Evolutionary conservation across 495 filamentous ascomycete genomes (phyloP), one percentile per base, ranked within the genome.

Genomic region (Endocarpon pusillum): DNA sequence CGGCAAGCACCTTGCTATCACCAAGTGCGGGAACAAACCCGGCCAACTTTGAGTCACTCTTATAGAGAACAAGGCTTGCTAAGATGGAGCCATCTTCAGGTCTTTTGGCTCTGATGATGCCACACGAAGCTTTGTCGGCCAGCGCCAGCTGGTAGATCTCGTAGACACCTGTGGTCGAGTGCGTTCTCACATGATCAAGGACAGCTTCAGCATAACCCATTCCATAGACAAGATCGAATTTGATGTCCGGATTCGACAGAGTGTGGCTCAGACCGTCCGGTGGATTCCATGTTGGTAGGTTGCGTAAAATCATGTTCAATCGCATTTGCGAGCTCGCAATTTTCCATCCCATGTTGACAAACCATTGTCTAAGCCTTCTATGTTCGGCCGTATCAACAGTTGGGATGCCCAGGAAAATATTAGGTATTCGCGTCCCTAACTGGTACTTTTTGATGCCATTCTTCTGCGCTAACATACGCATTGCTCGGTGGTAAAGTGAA

Each of bases 41-140:
- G 3, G 78, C 71, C 24, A 91, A 54, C 9, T 48, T 53, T 7
- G 79, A 78, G 28, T 69, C 68, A 18, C 65, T 64, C 43, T 74
- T 78, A 49, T 82, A 86, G 14, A 91, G 66, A 33, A 93, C 76
- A 11, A 92, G 72, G n/a, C 78, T 84, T 4, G 82, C 84, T 19
- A 92, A 48, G 11, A 93, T 54, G 18, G 60, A 64, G 9, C 69
- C 73, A 40, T 81, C 79, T 25, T 64, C 57, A 0, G 68, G 67
- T 34, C 70, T 65, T 51, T 78, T 85, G 3, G 84, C 84, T 20
- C 83, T 67, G 37, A 93, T 83, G 36, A 93, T 75, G 27, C 81
- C 81, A 42, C 81, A 87, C 14, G 69, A 61, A 26, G 73, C 69
- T 14, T 69, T 64, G 31, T 85, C 81, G 20, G 71, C 61, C 2